Evolutionary conservation across 208 protist genomes (phyloP).

Genomic region (Wallacemonas sp.): DNA sequence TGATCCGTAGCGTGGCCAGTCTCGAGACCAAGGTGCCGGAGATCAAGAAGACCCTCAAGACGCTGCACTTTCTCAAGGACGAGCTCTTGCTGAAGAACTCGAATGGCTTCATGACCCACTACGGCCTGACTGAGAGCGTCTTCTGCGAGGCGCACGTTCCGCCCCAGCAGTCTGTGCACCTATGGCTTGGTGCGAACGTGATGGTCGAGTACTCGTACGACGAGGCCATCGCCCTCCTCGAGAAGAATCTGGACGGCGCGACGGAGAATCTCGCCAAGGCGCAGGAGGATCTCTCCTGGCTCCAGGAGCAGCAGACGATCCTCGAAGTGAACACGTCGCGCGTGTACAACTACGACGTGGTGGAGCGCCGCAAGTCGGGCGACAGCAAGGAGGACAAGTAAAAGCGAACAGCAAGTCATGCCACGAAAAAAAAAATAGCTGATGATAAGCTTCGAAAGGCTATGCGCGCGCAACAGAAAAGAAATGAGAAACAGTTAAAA

Average conservation of each 20-base stretch:
- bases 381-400: constrained; percentile 11
- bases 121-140: constrained; percentile 88
- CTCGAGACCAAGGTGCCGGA: constrained; percentile 92
- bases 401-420: neutral
- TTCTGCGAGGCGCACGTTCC: constrained; percentile 85
- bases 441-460: neutral
- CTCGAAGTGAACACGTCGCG: constrained; percentile 95
- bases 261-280: constrained; percentile 81
- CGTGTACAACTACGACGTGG: constrained; percentile 95
- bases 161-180: constrained; percentile 84
- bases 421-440: neutral
- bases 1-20: constrained; percentile 80
- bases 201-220: constrained; percentile 98
- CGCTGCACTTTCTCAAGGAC: constrained; percentile 81
- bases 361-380: constrained; percentile 64
- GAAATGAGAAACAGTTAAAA: neutral
- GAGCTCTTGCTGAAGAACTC: constrained; percentile 18
- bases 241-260: constrained; percentile 86
- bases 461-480: neutral
- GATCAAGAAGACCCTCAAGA: constrained; percentile 91
- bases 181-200: constrained; percentile 96
- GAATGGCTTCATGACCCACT: constrained; percentile 73
- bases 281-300: constrained; percentile 94
- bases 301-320: constrained; percentile 96
- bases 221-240: constrained; percentile 91